Base-by-base conservation (phyloP, 2,329 filamentous ascomycete genomes). In the Madurella fahalii region DNA sequence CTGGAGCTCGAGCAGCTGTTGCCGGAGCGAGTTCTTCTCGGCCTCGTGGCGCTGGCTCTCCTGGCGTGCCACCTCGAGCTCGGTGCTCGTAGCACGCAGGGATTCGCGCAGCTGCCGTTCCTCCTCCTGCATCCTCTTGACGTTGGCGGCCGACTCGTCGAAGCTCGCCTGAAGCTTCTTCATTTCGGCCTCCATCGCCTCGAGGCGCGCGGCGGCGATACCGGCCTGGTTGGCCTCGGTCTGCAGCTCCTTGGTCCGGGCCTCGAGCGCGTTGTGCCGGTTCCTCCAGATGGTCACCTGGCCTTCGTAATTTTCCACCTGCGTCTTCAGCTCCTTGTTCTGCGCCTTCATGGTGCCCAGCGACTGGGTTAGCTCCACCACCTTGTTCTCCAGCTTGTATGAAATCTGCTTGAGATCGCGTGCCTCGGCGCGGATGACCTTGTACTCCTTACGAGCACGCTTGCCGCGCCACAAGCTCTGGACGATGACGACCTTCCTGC, bases 381-480 rank as follows among this genome's bases (percentile, higher is more conserved):
- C 94, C 84, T 99, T 99, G 81, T 99, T 97, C 73, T 99, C 94
- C 65, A 99, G 78, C 78, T 96, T 97, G 80, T 99, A 99, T 2
- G 94, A 97, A 64, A 99, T 99, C 73, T 97, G 93, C 80, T 97
- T 97, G 71, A 99, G 83, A 77, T 99, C 95, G 68, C 94, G 89
- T 61, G 94, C 94, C 74, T 99, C 94, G 73, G 96, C 92, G 63
- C 94, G 90, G 58, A 95, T 76, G 64, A 78, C 84, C 83, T 96
- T 97, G 80, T 99, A 99, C 47, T 83, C 85, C 62, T 80, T 83
- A 62, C 94, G 85, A 52, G 94, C 93, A 60, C 73, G 69, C 72
- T 83, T 92, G 69, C 92, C 93, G 70, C 94, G 86, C 90, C 90
- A 97, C 68, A 97, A 72, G 71, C 86, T 96, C 74, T 99, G 94